Conservation (phyloP, 768 basidiomycete genomes). For the Neoboletus brunneissimus region DNA sequence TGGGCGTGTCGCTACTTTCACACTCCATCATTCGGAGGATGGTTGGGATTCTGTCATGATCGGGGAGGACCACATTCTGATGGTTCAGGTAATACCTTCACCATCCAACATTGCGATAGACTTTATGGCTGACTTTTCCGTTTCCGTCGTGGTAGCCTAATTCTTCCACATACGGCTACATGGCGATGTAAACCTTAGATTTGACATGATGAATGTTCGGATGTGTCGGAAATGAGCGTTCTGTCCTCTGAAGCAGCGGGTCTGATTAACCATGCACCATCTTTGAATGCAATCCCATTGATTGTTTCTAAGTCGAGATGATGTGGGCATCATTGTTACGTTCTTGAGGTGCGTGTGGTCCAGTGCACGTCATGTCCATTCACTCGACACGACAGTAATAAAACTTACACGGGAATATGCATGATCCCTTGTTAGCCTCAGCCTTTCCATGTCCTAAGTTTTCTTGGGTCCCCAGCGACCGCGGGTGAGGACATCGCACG, state of each 20-base stretch:
- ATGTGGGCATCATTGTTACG: not conserved
- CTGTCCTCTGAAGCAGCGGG: not conserved
- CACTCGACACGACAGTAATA: not conserved
- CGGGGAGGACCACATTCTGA: constrained; percentile 34
- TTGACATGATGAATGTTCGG: not conserved
- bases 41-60: constrained; percentile 36
- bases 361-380: not conserved
- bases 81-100: constrained; percentile 29
- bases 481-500: not conserved
- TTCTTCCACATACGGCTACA: constrained; percentile 21
- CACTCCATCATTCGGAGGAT: constrained; percentile 9
- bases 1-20: constrained; percentile 23
- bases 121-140: not conserved
- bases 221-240: not conserved
- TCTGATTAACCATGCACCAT: not conserved
- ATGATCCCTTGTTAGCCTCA: not conserved
- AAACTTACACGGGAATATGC: not conserved
- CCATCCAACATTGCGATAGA: not conserved
- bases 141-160: constrained; percentile 8
- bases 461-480: not conserved
- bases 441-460: not conserved
- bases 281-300: not conserved
- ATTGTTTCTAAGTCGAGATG: too few species aligned
- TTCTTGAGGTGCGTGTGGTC: not conserved
- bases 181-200: constrained; percentile 25